Evolutionary conservation across 139 green algal genomes (phyloP).

Genomic region (Closterium sp.): DNA sequence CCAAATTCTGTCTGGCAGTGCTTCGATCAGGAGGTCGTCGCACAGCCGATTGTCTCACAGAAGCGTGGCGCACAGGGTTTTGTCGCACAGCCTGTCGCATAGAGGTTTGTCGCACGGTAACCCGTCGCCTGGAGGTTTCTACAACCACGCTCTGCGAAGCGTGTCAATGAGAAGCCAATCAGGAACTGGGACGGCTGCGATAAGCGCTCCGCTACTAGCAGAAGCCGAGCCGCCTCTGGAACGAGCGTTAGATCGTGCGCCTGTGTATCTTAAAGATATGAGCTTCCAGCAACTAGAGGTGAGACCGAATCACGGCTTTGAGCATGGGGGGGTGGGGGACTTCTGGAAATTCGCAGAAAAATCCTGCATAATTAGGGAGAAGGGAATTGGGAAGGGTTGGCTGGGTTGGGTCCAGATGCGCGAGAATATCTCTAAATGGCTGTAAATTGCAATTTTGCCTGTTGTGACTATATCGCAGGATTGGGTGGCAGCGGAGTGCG

Average conservation of each 20-base stretch:
- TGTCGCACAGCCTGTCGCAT: background rate
- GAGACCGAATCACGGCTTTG: background rate
- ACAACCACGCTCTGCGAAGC: background rate
- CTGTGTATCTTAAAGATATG: background rate
- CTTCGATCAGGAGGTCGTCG: background rate
- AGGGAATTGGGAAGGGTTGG: background rate
- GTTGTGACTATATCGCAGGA: conserved; percentile 8
- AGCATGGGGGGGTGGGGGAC: background rate
- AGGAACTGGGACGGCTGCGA: background rate
- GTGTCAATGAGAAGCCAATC: background rate
- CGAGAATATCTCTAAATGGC: background rate
- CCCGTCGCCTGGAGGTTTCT: background rate
- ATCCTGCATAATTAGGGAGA: background rate
- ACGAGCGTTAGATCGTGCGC: background rate
- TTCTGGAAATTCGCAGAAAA: background rate
- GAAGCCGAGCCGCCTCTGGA: background rate
- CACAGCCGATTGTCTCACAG: background rate
- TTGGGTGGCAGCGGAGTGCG: conserved; percentile 19
- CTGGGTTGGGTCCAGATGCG: background rate
- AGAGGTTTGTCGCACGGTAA: background rate
- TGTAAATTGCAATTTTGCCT: background rate
- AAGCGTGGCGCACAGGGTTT: background rate
- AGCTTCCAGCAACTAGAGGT: background rate
- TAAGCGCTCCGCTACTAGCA: background rate
- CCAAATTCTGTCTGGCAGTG: background rate